These are phyloP conservation scores for Gracilaria domingensis DNA, from an alignment of 23 red algal species.

Conservation along the genomic window DNA sequence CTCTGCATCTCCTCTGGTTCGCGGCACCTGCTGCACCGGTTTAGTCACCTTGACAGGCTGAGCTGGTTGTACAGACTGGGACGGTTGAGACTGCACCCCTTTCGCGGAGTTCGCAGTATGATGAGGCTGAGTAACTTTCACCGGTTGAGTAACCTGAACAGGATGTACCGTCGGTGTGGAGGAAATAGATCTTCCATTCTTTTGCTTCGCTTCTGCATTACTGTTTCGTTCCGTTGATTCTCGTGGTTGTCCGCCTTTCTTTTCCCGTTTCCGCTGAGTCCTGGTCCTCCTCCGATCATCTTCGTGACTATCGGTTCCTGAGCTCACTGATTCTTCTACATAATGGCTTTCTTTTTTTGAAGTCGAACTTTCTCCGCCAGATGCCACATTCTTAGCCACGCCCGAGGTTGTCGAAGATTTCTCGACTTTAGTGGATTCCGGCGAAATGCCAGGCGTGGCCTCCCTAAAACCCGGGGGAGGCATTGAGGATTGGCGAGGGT, in stretches of 20 bases:
- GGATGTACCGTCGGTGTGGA: constrained; percentile 16
- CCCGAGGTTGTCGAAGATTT: constrained; percentile 52
- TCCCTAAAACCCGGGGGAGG: constrained; percentile 80
- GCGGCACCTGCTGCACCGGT: not conserved
- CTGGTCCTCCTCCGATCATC: constrained; percentile 43
- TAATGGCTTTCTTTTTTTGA: not conserved
- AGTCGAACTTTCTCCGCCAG: constrained; percentile 40
- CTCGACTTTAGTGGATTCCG: constrained; percentile 70
- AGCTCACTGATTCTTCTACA: constrained; percentile 40
- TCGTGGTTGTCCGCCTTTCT: constrained; percentile 36
- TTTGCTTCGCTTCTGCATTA: constrained; percentile 6
- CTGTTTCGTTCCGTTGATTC: constrained; percentile 36
- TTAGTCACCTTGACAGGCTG: constrained; percentile 33
- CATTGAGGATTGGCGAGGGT: constrained; percentile 28
- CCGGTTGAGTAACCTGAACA: constrained; percentile 31
- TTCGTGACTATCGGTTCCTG: constrained; percentile 54
- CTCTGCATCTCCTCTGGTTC: not conserved
- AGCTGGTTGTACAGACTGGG: not conserved
- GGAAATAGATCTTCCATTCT: not conserved
- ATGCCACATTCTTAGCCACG: constrained; percentile 75
- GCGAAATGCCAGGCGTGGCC: constrained; percentile 78
- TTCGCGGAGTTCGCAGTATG: not conserved
- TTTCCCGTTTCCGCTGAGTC: constrained; percentile 46
- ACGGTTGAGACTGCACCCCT: not conserved
- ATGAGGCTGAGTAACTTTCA: constrained; percentile 44